A percentile compares a stretch with the other conserved stretches of the same genome.
phyloP scores from a whole-genome alignment of 306 rosid genomes.

The Dalbergia cochinchinensis region DNA sequence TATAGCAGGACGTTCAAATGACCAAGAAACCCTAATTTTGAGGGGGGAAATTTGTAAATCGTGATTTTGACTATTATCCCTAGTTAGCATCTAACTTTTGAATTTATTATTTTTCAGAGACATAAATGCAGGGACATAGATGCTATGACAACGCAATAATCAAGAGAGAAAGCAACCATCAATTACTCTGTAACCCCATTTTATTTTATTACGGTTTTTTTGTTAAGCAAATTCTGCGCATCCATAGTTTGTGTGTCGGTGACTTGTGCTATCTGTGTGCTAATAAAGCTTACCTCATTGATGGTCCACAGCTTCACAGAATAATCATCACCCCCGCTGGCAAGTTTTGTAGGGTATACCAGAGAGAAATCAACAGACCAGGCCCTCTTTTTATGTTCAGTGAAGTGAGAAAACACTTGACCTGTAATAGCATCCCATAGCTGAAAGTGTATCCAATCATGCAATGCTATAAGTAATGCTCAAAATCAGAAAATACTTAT shows the following conservation, averaged over 20 bases:
- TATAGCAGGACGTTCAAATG: neutral
- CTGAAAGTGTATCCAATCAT: constrained; percentile 58
- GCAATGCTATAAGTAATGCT: constrained; percentile 38
- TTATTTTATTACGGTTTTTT: constrained; percentile 1
- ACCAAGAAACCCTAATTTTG: neutral
- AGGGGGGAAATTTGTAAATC: neutral
- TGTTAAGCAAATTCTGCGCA: neutral
- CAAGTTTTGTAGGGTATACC: constrained; percentile 78
- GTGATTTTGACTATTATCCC: neutral
- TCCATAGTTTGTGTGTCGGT: neutral
- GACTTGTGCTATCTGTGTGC: neutral
- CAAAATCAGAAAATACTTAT: neutral
- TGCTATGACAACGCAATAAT: neutral
- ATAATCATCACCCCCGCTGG: constrained; percentile 88
- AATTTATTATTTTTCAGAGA: neutral
- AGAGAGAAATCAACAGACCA: constrained; percentile 86
- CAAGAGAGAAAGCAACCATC: constrained; percentile 3
- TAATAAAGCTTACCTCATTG: constrained; percentile 62
- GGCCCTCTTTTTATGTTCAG: constrained; percentile 74
- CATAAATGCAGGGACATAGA: constrained; percentile 28
- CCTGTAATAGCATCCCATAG: constrained; percentile 89
- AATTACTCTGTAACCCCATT: neutral
- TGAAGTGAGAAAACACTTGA: constrained; percentile 65
- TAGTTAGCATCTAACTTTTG: neutral
- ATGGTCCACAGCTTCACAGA: constrained; percentile 83